phyloP scores from a whole-genome alignment of 345 rosid species.

The Eucalyptus cladocalyx region DNA sequence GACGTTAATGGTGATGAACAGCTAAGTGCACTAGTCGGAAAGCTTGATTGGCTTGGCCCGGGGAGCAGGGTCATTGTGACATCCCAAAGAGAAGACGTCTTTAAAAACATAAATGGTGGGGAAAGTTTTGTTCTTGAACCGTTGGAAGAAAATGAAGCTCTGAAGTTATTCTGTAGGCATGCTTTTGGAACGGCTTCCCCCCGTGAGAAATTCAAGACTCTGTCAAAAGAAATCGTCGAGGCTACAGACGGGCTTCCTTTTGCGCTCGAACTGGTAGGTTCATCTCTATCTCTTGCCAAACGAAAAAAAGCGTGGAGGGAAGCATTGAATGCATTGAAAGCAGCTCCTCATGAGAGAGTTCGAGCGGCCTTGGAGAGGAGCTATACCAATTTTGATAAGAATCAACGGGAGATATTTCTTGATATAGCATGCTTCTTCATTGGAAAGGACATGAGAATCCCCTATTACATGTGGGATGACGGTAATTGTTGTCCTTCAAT shows the following conservation, averaged over 20 bases:
- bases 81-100: background rate
- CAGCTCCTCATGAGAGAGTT: no score
- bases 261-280: background rate
- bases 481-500: no score
- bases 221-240: background rate
- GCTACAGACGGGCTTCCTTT: background rate
- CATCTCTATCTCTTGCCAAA: background rate
- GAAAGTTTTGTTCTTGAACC: background rate
- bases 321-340: background rate
- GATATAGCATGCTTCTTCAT: background rate
- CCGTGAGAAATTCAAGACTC: background rate
- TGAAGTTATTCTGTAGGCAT: background rate
- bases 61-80: background rate
- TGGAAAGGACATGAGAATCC: no score
- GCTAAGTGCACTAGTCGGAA: background rate
- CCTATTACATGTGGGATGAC: no score
- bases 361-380: no score
- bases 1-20: background rate
- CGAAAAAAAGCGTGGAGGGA: background rate
- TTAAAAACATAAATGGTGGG: background rate
- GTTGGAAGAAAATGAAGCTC: background rate
- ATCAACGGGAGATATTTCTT: no score
- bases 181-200: background rate
- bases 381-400: no score
- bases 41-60: background rate